Evolutionary conservation across 768 basidiomycete species (phyloP).

Genomic region (Paxillus involutus): DNA sequence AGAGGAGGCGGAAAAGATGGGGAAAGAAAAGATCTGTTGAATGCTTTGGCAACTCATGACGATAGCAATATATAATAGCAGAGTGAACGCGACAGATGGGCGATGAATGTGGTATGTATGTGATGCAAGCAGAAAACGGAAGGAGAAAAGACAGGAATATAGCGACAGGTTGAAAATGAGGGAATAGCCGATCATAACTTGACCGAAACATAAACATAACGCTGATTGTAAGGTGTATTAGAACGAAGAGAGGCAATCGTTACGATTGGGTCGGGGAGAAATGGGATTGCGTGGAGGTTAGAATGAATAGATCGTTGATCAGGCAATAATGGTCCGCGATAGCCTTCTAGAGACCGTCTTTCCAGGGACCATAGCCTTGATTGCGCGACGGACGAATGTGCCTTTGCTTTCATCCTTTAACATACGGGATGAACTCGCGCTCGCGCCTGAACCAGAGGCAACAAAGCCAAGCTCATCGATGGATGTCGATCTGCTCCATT

Average conservation of each 20-base stretch:
- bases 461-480: slow-evolving; percentile 69
- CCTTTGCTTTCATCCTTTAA: slow-evolving; percentile 48
- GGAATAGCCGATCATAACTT: slow-evolving; percentile 1
- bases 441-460: slow-evolving; percentile 32
- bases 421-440: slow-evolving; percentile 19
- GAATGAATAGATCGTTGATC: slow-evolving; percentile 3
- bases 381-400: slow-evolving; percentile 64
- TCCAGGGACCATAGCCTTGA: slow-evolving; percentile 74
- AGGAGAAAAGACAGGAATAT: slow-evolving; percentile 22
- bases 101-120: slow-evolving; percentile 12
- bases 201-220: slow-evolving; percentile 14
- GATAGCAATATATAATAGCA: slow-evolving; percentile 36
- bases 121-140: slow-evolving; percentile 1
- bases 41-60: slow-evolving; percentile 15
- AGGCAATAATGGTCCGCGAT: slow-evolving; percentile 38
- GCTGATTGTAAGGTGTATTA: slow-evolving; percentile 15
- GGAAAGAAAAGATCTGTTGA: slow-evolving; percentile 4
- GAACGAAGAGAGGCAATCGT: slow-evolving; percentile 10
- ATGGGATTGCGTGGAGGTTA: neutral
- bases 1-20: neutral
- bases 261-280: neutral
- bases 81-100: slow-evolving; percentile 32
- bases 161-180: slow-evolving; percentile 20
- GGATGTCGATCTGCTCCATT: slow-evolving; percentile 43
- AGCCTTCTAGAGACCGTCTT: slow-evolving; percentile 53